These are phyloP conservation scores for Nephromyces sp. DNA, from an alignment of 169 alveolate genomes.

Conservation along the genomic window DNA sequence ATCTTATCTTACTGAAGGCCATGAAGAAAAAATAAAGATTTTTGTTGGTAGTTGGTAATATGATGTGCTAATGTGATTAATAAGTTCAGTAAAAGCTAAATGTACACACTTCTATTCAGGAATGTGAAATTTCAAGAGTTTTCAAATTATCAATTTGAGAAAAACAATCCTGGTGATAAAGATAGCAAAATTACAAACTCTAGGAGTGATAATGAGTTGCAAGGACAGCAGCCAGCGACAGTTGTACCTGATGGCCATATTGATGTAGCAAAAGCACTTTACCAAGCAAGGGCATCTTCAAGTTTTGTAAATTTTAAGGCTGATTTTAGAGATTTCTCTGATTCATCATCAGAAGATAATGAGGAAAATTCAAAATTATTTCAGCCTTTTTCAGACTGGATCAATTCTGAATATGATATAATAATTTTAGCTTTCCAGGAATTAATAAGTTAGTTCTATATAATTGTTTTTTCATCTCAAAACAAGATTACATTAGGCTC, in stretches of 20 bases:
- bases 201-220: not conserved
- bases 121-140: not conserved
- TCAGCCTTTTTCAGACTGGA: slow-evolving; percentile 32
- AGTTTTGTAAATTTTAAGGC: not conserved
- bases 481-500: not conserved
- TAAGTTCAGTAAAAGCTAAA: not conserved
- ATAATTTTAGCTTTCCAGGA: slow-evolving; percentile 30
- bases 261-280: not conserved
- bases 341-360: not conserved
- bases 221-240: not conserved
- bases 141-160: too few species aligned
- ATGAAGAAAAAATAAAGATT: not conserved
- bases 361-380: too few species aligned
- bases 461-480: not conserved
- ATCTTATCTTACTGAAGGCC: too few species aligned
- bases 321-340: not conserved
- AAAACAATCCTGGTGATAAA: too few species aligned
- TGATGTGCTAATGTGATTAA: not conserved
- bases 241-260: not conserved
- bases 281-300: not conserved
- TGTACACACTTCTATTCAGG: not conserved
- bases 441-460: slow-evolving; percentile 7
- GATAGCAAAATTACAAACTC: not conserved
- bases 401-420: slow-evolving; percentile 22
- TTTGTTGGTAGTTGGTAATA: not conserved